Percentiles rank a stretch among this genome's conserved stretches.
Evolutionary conservation across 2,329 filamentous ascomycete species (phyloP).

Genomic region (Xylaria multiplex): DNA sequence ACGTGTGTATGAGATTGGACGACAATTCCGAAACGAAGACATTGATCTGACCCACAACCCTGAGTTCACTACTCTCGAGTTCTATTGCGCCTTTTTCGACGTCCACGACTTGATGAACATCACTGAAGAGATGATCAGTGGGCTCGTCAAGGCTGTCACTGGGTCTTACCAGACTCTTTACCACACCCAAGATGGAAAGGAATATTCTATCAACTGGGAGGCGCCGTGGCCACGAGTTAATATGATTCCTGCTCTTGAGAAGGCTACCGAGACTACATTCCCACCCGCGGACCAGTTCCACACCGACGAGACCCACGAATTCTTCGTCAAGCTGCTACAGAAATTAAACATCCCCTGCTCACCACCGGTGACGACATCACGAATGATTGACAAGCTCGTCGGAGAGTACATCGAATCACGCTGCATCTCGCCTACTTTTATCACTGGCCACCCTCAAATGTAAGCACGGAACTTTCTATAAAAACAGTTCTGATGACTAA

Average conservation of each 20-base stretch:
- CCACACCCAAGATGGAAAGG: conserved; percentile 85
- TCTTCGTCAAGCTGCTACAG: conserved; percentile 79
- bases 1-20: conserved; percentile 93
- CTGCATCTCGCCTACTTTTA: conserved; percentile 86
- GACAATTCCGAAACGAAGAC: conserved; percentile 94
- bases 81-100: conserved; percentile 94
- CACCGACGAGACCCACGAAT: conserved; percentile 87
- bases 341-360: conserved; percentile 80
- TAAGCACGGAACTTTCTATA: background rate
- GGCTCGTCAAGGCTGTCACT: conserved; percentile 87
- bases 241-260: conserved; percentile 94
- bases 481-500: background rate
- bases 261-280: conserved; percentile 92
- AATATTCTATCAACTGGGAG: conserved; percentile 94
- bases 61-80: conserved; percentile 97
- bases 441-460: conserved; percentile 76
- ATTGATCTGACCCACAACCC: conserved; percentile 96
- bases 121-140: conserved; percentile 92
- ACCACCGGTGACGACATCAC: conserved; percentile 89
- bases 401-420: conserved; percentile 91
- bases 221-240: conserved; percentile 91
- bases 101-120: conserved; percentile 90
- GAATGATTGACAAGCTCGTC: conserved; percentile 95
- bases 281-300: conserved; percentile 89
- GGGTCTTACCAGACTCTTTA: conserved; percentile 87